Percentiles rank a stretch among this genome's conserved stretches.
phyloP scores from a whole-genome alignment of 768 basidiomycete species.

The Glaciozyma antarctica region DNA sequence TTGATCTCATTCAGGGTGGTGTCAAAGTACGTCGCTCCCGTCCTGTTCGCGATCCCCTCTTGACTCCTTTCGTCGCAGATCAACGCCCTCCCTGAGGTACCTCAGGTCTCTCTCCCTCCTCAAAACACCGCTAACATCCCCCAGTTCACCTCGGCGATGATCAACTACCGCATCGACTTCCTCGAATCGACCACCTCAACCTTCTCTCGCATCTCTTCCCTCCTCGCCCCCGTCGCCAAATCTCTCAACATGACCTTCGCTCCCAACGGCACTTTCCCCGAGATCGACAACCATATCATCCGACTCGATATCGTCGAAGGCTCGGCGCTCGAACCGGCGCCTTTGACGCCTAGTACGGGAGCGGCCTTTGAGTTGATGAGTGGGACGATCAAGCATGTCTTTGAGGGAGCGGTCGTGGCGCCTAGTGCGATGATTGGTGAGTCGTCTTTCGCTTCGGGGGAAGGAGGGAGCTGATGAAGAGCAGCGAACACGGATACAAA shows the following conservation, averaged over 20 bases:
- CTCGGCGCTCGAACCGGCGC: constrained; percentile 22
- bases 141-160: not conserved
- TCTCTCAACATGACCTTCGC: constrained; percentile 19
- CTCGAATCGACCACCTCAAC: constrained; percentile 12
- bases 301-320: constrained; percentile 1
- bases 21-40: constrained; percentile 15
- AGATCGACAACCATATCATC: constrained; percentile 4
- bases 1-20: constrained; percentile 48
- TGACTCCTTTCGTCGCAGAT: not conserved
- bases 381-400: constrained; percentile 13
- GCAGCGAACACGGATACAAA: constrained; percentile 26
- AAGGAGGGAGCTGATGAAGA: not conserved
- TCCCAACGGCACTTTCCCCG: constrained; percentile 1
- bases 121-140: not conserved
- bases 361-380: constrained; percentile 16
- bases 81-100: constrained; percentile 29
- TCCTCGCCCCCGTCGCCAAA: constrained; percentile 18
- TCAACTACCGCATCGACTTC: constrained; percentile 33
- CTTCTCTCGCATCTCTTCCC: constrained; percentile 3
- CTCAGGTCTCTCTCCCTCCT: not conserved
- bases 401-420: constrained; percentile 8
- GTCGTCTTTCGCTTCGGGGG: not conserved
- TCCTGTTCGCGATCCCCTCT: not conserved
- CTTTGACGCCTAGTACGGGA: constrained; percentile 18
- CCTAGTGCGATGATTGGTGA: constrained; percentile 20